A percentile compares a stretch with the other conserved stretches of the same genome.
These are phyloP conservation scores for Phialophora macrospora DNA, from an alignment of 2,329 filamentous ascomycete genomes.

Conservation along the genomic window DNA sequence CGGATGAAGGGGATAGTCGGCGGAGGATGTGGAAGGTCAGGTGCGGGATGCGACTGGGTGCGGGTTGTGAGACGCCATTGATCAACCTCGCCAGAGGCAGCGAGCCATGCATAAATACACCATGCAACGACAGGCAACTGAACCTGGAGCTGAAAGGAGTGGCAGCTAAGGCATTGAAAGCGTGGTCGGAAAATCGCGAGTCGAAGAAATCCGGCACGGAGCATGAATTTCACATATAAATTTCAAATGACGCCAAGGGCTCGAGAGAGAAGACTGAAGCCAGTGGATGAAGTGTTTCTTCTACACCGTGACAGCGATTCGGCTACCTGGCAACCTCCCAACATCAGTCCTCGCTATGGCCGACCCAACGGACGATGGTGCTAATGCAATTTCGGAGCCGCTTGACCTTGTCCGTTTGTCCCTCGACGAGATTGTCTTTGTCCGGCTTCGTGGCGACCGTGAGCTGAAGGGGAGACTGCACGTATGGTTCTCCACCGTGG, in stretches of 20 bases:
- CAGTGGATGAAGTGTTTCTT: neutral
- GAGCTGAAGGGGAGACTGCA: slow-evolving; percentile 95
- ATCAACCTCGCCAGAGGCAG: slow-evolving; percentile 34
- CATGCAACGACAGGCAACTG: slow-evolving; percentile 5
- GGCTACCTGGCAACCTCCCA: neutral
- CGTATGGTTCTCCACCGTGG: slow-evolving; percentile 61
- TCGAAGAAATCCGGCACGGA: neutral
- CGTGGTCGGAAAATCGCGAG: neutral
- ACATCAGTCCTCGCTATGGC: slow-evolving; percentile 65
- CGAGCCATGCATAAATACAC: slow-evolving; percentile 36
- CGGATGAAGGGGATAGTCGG: slow-evolving; percentile 17
- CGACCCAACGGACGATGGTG: slow-evolving; percentile 74
- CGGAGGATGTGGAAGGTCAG: slow-evolving; percentile 33
- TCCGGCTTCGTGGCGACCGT: slow-evolving; percentile 93
- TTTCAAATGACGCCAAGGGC: slow-evolving; percentile 22
- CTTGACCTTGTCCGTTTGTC: slow-evolving; percentile 94
- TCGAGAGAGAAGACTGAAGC: neutral
- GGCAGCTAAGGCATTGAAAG: slow-evolving; percentile 20
- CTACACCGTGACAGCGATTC: neutral
- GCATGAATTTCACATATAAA: slow-evolving; percentile 3
- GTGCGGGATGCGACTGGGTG: slow-evolving; percentile 36
- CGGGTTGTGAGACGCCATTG: slow-evolving; percentile 30
- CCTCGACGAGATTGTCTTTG: slow-evolving; percentile 90
- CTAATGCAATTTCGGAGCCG: slow-evolving; percentile 79
- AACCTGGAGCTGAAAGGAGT: slow-evolving; percentile 20